A percentile compares a stretch with the other conserved stretches of the same genome.
phyloP scores from a whole-genome alignment of 768 basidiomycete species.

The Mycena indigotica region DNA sequence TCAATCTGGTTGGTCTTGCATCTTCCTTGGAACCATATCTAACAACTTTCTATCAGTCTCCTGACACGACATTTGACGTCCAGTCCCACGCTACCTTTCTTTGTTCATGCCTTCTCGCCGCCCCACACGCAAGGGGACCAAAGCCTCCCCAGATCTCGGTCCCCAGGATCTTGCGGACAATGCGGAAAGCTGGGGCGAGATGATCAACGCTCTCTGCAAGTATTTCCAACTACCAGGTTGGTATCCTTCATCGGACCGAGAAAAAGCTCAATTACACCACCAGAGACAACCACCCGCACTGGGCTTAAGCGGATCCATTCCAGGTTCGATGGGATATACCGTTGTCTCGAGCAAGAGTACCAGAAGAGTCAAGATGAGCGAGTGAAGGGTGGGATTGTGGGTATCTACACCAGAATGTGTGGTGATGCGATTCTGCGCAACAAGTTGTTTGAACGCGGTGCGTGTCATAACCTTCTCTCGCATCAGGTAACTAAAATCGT shows the following conservation, averaged over 20 bases:
- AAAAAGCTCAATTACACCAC: neutral
- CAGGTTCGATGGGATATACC: slow-evolving; percentile 34
- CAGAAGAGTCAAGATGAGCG: slow-evolving; percentile 29
- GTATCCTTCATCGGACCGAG: neutral
- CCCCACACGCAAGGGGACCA: no score
- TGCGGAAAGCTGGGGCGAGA: no score
- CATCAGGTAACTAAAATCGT: neutral
- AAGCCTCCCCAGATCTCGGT: no score
- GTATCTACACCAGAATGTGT: slow-evolving; percentile 48
- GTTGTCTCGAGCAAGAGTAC: slow-evolving; percentile 37
- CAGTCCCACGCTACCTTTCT: no score
- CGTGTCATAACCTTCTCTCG: neutral
- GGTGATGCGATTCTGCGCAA: slow-evolving; percentile 45
- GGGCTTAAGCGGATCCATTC: neutral
- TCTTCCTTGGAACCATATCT: no score
- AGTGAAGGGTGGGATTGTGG: slow-evolving; percentile 43
- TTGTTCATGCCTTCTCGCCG: no score
- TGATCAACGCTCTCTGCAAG: no score
- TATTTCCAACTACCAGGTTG: neutral
- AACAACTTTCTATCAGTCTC: no score
- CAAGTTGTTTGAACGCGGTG: slow-evolving; percentile 42
- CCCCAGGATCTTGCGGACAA: no score
- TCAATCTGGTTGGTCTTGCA: no score
- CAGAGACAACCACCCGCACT: neutral
- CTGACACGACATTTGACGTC: no score